Base-by-base conservation (phyloP, 2,329 filamentous ascomycete genomes). In the Cladosporium austrohemisphaericum region DNA sequence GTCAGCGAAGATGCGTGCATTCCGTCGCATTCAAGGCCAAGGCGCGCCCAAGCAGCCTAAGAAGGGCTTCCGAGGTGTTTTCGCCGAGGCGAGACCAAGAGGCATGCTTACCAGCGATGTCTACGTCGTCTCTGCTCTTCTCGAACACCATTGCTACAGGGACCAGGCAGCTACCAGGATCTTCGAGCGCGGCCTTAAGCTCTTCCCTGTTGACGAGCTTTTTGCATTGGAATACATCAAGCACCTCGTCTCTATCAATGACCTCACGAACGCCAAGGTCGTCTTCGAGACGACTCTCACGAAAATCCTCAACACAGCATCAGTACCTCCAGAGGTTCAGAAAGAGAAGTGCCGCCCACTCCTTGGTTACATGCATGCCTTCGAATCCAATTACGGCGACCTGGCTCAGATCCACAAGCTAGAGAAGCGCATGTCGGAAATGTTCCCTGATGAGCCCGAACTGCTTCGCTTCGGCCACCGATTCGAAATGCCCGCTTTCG, bases 221-320 rank as follows among this genome's bases (percentile, higher is more conserved):
- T 97, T 97, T 69, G 89, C 94, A 55, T 78, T 98, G 44, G 91
- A 97, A 68, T 97, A 98, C 67, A 77, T 98, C 60, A 96, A 95
- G 72, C 93, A 95, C 68, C 74, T 98, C 52, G 86, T 97, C 60
- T 85, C 87, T 10, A 89, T 88, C 65, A 92, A 95, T 60, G 93
- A 98, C 68, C 85, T 90, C 40, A 26, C 58, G 91, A 90, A 98
- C 76, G 93, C 93, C 26, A 83, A 93, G 57, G 91, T 93, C 8
- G 90, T 96, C 2, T 98, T 98, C 61, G 93, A 97, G 67, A 96
- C 91, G 13, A 90, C 91, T 13, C 88, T 96, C 52, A 88, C 86
- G 63, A 85, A 85, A 54, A 78, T 97, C 35, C 43, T 56, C 33
- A 58, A 56, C 8, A 80, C 86, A 6, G 78, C 85, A 19, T 87